Conservation (phyloP, 192 early-diverging fungal species). For the Phlyctochytrium arcticum region DNA sequence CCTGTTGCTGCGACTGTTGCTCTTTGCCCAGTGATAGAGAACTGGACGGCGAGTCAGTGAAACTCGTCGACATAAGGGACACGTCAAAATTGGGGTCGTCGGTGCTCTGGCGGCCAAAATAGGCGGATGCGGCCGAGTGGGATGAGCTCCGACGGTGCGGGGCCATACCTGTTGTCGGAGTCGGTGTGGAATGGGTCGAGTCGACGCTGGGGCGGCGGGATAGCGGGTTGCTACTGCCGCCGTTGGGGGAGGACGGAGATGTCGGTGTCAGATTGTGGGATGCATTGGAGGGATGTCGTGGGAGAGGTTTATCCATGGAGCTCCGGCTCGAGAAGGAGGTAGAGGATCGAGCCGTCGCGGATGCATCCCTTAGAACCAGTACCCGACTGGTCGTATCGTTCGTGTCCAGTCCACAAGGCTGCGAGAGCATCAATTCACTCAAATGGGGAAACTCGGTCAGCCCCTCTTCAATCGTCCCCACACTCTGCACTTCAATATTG, state of each 20-base stretch:
- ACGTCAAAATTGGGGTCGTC: too few relatives aligned
- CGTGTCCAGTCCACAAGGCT: too few relatives aligned
- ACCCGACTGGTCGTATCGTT: not conserved
- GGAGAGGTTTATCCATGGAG: too few relatives aligned
- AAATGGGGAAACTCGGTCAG: not conserved
- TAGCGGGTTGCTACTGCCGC: too few relatives aligned
- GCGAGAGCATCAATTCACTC: not conserved
- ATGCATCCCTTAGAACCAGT: not conserved
- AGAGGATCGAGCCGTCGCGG: not conserved
- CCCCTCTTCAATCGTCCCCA: not conserved
- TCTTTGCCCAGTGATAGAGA: too few relatives aligned
- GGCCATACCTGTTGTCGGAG: not conserved
- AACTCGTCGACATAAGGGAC: too few relatives aligned
- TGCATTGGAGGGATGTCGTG: not conserved
- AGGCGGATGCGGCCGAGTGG: not conserved
- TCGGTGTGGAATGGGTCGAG: not conserved
- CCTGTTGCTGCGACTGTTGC: not conserved
- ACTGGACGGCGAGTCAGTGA: too few relatives aligned
- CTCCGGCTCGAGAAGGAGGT: not conserved
- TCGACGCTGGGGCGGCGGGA: not conserved
- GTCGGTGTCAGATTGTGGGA: not conserved
- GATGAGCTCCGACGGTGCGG: not conserved
- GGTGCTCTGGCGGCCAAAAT: not conserved
- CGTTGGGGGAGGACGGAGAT: not conserved
- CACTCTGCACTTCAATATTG: conserved; percentile 22